Percentiles rank a stretch among this genome's conserved stretches.
phyloP scores from a whole-genome alignment of 495 filamentous ascomycete species.

The Penicillium maclennaniae region DNA sequence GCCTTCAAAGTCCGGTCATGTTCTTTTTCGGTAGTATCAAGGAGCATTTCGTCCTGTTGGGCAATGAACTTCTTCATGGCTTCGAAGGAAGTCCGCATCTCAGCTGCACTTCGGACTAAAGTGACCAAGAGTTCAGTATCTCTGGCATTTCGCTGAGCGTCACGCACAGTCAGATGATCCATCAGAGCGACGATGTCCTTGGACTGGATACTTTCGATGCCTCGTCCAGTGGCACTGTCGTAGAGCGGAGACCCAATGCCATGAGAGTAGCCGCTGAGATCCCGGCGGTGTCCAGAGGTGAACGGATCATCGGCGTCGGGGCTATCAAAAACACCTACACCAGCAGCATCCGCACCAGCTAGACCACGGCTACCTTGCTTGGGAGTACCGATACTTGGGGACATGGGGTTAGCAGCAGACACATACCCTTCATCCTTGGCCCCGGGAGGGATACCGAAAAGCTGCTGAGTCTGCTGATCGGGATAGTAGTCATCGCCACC shows the following conservation, averaged over 20 bases:
- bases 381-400: constrained; percentile 55
- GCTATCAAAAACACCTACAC: constrained; percentile 55
- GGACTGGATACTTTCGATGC: constrained; percentile 89
- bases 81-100: constrained; percentile 96
- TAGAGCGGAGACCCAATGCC: constrained; percentile 75
- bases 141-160: constrained; percentile 92
- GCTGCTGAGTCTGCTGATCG: constrained; percentile 31
- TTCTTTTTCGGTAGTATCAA: constrained; percentile 77
- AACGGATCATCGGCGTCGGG: constrained; percentile 59
- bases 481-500: constrained; percentile 35
- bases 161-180: constrained; percentile 96
- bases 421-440: constrained; percentile 86
- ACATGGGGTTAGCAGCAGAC: constrained; percentile 70
- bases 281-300: constrained; percentile 56
- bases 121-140: constrained; percentile 97
- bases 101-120: constrained; percentile 86
- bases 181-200: constrained; percentile 97
- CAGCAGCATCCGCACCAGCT: constrained; percentile 52
- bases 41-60: constrained; percentile 78
- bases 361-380: constrained; percentile 58
- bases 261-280: constrained; percentile 87
- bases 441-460: constrained; percentile 42
- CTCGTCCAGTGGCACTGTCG: constrained; percentile 82
- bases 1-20: constrained; percentile 80
- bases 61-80: constrained; percentile 91